These are phyloP conservation scores for Emiliania huxleyi DNA, from an alignment of 78 protist genomes.

Conservation along the genomic window DNA sequence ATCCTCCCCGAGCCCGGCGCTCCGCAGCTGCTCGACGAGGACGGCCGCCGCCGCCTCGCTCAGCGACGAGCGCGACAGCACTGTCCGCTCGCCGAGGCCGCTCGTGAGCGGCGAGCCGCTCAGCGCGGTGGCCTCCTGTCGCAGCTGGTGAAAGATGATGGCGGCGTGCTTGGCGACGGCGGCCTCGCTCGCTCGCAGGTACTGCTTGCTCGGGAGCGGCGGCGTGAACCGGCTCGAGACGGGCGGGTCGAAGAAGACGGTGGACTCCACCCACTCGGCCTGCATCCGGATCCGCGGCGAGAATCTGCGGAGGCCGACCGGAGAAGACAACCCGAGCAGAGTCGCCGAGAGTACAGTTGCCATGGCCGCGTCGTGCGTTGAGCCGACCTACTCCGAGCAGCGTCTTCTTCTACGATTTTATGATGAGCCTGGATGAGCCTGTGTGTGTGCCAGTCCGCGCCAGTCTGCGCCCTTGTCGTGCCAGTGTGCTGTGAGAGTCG, in stretches of 20 bases:
- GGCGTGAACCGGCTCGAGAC: background rate
- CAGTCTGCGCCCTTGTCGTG: no score
- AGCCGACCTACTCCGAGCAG: no score
- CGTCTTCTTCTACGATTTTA: no score
- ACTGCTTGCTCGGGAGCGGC: background rate
- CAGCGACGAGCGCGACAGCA: background rate
- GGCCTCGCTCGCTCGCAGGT: background rate
- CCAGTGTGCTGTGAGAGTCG: no score
- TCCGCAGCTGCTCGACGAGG: background rate
- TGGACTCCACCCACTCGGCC: background rate
- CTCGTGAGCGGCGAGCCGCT: background rate
- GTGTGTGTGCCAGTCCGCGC: no score
- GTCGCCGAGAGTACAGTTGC: no score
- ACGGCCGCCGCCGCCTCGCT: background rate
- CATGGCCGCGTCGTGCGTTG: no score
- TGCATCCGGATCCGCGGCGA: no score
- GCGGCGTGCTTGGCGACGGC: background rate
- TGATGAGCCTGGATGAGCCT: no score
- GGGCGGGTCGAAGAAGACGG: background rate
- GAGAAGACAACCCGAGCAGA: no score
- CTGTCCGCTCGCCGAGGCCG: background rate
- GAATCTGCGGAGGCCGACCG: no score
- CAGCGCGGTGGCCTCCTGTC: background rate
- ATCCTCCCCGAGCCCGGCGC: background rate
- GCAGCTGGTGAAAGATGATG: background rate